phyloP scores from a whole-genome alignment of 148 eudicot genomes.

The Diospyros kaki region DNA sequence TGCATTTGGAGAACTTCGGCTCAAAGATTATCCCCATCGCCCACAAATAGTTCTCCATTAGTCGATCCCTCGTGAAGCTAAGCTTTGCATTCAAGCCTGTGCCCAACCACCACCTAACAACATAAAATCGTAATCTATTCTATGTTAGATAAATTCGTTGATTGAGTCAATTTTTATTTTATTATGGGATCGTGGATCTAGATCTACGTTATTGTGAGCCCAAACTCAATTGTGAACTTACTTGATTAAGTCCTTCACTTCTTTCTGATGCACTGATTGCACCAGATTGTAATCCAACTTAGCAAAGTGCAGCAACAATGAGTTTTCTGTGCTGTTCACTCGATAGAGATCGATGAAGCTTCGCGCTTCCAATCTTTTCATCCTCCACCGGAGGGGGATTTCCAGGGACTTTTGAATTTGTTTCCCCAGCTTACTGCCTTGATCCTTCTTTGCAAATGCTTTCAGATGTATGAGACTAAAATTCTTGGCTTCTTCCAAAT shows the following conservation, averaged over 20 bases:
- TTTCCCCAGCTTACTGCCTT: background rate
- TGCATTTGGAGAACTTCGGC: conserved; percentile 13
- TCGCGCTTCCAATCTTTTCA: conserved; percentile 6
- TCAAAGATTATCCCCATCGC: conserved; percentile 5
- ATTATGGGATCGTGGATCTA: too few relatives aligned
- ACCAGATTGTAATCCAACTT: conserved; percentile 17
- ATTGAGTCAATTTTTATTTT: too few relatives aligned
- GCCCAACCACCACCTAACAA: conserved; percentile 15
- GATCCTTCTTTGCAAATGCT: background rate
- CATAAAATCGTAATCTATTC: background rate
- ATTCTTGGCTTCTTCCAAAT: conserved; percentile 13
- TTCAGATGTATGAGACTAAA: conserved; percentile 1
- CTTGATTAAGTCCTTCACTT: conserved; percentile 5
- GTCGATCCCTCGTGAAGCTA: conserved; percentile 12
- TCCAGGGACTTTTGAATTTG: conserved; percentile 10
- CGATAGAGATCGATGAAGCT: conserved; percentile 5
- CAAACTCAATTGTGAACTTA: background rate
- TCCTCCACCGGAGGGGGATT: conserved; percentile 11
- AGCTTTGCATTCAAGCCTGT: conserved; percentile 11
- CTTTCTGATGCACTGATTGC: conserved; percentile 14
- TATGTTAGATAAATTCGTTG: too few relatives aligned
- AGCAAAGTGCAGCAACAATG: background rate
- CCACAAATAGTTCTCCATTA: conserved; percentile 19
- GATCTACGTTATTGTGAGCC: too few relatives aligned
- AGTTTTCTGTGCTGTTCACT: background rate